Evolutionary conservation across 495 filamentous ascomycete genomes (phyloP).

Genomic region (Cladorrhinum samala): DNA sequence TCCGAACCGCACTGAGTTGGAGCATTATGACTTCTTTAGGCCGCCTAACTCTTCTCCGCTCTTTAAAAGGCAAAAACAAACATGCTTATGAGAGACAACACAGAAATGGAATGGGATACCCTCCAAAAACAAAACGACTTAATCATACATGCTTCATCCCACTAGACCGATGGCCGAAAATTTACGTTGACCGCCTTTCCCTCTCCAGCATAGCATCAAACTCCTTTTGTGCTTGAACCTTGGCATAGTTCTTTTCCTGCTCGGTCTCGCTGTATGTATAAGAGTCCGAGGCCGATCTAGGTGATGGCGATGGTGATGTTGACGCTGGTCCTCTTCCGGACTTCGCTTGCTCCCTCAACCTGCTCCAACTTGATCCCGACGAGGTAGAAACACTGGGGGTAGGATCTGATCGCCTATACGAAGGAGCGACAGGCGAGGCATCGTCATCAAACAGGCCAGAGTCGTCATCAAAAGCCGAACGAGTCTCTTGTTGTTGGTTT

Average conservation of each 20-base stretch:
- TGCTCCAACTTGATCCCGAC: constrained; percentile 34
- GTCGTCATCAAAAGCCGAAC: background rate
- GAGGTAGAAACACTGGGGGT: background rate
- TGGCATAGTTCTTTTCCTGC: constrained; percentile 32
- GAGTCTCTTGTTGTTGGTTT: no score
- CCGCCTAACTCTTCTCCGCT: no score
- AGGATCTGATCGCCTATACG: constrained; percentile 10
- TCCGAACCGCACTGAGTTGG: no score
- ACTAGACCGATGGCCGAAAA: no score
- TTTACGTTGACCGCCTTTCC: constrained; percentile 19
- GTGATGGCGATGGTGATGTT: constrained; percentile 4
- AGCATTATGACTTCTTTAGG: no score
- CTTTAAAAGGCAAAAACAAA: no score
- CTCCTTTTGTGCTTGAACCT: constrained; percentile 39
- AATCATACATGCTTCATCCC: no score
- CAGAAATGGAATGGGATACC: no score
- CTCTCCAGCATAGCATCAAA: constrained; percentile 40
- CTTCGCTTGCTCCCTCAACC: constrained; percentile 25
- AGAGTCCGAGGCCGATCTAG: constrained; percentile 17
- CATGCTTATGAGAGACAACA: no score
- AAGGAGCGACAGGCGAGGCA: constrained; percentile 32
- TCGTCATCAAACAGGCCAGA: constrained; percentile 11
- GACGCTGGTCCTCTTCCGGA: background rate
- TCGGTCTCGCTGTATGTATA: constrained; percentile 32
- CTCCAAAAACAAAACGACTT: no score